Conservation (phyloP, 495 filamentous ascomycete genomes). For the Penicillium taxi region DNA sequence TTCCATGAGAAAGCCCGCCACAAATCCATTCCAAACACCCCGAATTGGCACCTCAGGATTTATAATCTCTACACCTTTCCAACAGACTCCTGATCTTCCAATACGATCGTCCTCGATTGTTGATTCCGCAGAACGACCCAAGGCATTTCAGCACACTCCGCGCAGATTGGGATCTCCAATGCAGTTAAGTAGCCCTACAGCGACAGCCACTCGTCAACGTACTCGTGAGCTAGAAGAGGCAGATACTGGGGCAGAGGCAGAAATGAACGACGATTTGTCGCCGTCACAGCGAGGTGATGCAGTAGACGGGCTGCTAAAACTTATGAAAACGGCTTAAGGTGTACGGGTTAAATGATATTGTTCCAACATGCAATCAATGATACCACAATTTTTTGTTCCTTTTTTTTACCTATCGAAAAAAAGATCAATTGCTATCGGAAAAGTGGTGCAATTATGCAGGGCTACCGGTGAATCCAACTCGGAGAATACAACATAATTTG, state of each 20-base stretch:
- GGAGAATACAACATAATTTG: no score
- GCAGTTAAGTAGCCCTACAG: conserved; percentile 34
- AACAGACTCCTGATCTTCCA: conserved; percentile 20
- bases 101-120: conserved; percentile 4
- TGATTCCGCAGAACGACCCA: conserved; percentile 15
- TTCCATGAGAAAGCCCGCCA: conserved; percentile 14
- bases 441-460: no score
- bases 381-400: conserved; percentile 18
- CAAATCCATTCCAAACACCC: conserved; percentile 19
- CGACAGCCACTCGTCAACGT: conserved; percentile 12
- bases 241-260: conserved; percentile 7
- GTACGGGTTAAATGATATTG: conserved; percentile 16
- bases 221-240: conserved; percentile 8
- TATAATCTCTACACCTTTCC: conserved; percentile 14
- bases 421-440: no score
- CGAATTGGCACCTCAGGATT: conserved; percentile 15
- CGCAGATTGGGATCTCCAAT: conserved; percentile 23
- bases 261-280: conserved; percentile 9
- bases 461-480: no score
- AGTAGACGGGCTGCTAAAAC: conserved; percentile 35
- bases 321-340: conserved; percentile 31
- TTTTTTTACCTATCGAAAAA: neutral
- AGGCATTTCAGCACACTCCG: conserved; percentile 20
- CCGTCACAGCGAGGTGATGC: conserved; percentile 35
- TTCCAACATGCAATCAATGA: conserved; percentile 15